Evolutionary conservation across 805 yeast species (phyloP).

Genomic region (Sungouiozyma ichnusensis): DNA sequence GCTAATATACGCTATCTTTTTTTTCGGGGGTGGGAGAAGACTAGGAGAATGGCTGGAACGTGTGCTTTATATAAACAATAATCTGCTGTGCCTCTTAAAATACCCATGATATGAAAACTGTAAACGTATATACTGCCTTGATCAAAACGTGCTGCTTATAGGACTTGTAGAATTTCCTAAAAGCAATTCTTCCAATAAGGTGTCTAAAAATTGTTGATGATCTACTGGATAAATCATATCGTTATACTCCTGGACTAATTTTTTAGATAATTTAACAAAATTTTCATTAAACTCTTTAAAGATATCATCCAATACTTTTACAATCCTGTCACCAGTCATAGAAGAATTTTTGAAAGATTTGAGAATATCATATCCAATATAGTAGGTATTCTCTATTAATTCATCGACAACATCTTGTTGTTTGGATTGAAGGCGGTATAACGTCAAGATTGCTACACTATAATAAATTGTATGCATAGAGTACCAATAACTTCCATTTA

Average conservation of each 20-base stretch:
- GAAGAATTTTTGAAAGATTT: constrained; percentile 58
- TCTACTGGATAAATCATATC: constrained; percentile 1
- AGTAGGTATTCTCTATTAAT: constrained; percentile 45
- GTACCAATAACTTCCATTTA: constrained; percentile 86
- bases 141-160: not conserved
- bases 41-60: too few species aligned
- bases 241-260: constrained; percentile 1
- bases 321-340: constrained; percentile 65
- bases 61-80: too few species aligned
- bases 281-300: constrained; percentile 67
- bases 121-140: too few species aligned
- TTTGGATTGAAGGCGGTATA: constrained; percentile 29
- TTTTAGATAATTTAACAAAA: constrained; percentile 3
- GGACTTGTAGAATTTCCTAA: not conserved
- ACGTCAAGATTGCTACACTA: constrained; percentile 77
- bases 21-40: too few species aligned
- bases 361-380: constrained; percentile 56
- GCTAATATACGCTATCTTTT: too few species aligned
- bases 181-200: constrained; percentile 7
- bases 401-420: not conserved
- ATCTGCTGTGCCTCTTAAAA: too few species aligned
- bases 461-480: constrained; percentile 82
- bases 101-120: too few species aligned
- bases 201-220: constrained; percentile 6
- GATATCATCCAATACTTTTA: constrained; percentile 60